phyloP scores from a whole-genome alignment of 345 rosid genomes.

The Boechera stricta region DNA sequence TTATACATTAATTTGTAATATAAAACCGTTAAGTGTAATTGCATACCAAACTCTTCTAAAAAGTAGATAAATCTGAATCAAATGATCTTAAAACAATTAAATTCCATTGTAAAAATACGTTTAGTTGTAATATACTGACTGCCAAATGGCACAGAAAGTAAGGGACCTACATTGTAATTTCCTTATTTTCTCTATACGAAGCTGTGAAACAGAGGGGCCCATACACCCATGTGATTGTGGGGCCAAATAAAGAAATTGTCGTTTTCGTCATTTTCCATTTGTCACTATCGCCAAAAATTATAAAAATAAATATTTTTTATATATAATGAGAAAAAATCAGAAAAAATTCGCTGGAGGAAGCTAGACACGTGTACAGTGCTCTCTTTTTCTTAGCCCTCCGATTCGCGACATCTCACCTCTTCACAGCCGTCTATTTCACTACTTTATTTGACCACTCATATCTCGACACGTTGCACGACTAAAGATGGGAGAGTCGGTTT shows the following conservation, averaged over 20 bases:
- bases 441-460: conserved; percentile 7
- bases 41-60: too few relatives aligned
- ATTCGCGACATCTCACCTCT: conserved; percentile 14
- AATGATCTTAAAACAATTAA: too few relatives aligned
- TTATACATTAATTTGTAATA: too few relatives aligned
- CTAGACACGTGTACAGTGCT: conserved; percentile 36
- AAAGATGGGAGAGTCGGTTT: conserved; percentile 4
- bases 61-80: too few relatives aligned
- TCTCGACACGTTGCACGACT: conserved; percentile 8
- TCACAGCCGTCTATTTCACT: conserved; percentile 33
- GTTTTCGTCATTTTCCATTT: conserved; percentile 39
- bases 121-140: not conserved
- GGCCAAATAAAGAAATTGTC: conserved; percentile 37
- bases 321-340: not conserved
- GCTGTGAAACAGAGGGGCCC: not conserved
- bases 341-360: conserved; percentile 14
- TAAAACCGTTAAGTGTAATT: too few relatives aligned
- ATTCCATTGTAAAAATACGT: too few relatives aligned
- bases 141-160: conserved; percentile 33
- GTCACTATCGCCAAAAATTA: conserved; percentile 22
- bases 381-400: conserved; percentile 23
- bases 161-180: conserved; percentile 37
- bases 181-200: conserved; percentile 37
- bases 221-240: conserved; percentile 32
- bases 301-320: not conserved